Evolutionary conservation across 805 yeast species (phyloP).

Genomic region (Candida sanyiensis): DNA sequence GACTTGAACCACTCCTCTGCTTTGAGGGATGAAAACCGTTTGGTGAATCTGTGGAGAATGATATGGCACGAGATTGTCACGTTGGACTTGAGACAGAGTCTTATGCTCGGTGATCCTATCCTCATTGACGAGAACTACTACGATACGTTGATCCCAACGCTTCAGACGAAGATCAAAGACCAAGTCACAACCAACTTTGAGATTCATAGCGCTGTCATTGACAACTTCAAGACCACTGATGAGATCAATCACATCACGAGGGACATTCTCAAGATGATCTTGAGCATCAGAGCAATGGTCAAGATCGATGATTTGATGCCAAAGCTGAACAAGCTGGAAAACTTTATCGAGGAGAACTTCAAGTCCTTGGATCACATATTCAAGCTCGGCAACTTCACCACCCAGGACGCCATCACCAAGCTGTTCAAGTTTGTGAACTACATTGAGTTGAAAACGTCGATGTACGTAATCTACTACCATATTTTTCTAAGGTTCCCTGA

Average conservation of each 20-base stretch:
- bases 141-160: slow-evolving; percentile 46
- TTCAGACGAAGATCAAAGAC: slow-evolving; percentile 26
- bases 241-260: slow-evolving; percentile 29
- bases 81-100: slow-evolving; percentile 40
- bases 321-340: slow-evolving; percentile 34
- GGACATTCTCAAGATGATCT: slow-evolving; percentile 32
- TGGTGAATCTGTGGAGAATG: slow-evolving; percentile 49
- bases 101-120: slow-evolving; percentile 43
- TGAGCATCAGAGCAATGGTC: slow-evolving; percentile 36
- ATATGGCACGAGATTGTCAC: slow-evolving; percentile 50
- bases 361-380: slow-evolving; percentile 27
- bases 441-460: slow-evolving; percentile 23
- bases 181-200: slow-evolving; percentile 34
- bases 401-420: slow-evolving; percentile 21
- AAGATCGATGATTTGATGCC: slow-evolving; percentile 33
- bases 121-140: slow-evolving; percentile 34
- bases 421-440: slow-evolving; percentile 25
- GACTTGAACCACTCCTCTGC: slow-evolving; percentile 39
- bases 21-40: slow-evolving; percentile 20
- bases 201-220: slow-evolving; percentile 38
- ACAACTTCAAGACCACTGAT: slow-evolving; percentile 27
- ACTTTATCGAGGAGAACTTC: slow-evolving; percentile 27
- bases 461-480: slow-evolving; percentile 24
- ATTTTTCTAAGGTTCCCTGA: slow-evolving; percentile 20
- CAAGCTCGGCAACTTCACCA: slow-evolving; percentile 17